These are phyloP conservation scores for Pelargonium nanum DNA, from an alignment of 345 rosid genomes.

Conservation along the genomic window DNA sequence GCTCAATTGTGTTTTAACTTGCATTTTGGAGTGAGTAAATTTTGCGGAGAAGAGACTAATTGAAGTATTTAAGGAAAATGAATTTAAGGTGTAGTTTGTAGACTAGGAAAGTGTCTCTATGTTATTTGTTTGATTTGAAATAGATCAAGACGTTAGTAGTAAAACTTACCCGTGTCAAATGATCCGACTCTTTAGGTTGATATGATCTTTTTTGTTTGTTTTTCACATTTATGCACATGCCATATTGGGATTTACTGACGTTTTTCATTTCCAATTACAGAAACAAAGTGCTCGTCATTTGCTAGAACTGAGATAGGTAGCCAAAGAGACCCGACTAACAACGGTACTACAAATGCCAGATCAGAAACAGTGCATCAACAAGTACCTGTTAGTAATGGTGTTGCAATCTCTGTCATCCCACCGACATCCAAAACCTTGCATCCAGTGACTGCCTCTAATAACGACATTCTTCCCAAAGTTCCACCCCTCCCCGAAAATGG, in stretches of 20 bases:
- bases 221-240: slow-evolving; percentile 1
- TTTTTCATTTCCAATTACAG: slow-evolving; percentile 29
- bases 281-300: slow-evolving; percentile 54
- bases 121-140: too few relatives aligned
- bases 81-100: too few relatives aligned
- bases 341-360: slow-evolving; percentile 27
- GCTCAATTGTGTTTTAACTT: too few relatives aligned
- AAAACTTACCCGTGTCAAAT: too few relatives aligned
- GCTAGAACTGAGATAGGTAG: slow-evolving; percentile 52
- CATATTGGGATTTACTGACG: slow-evolving; percentile 10
- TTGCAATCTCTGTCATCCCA: slow-evolving; percentile 23
- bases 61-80: background rate
- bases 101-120: too few relatives aligned
- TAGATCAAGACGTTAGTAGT: too few relatives aligned
- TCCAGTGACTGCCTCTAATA: slow-evolving; percentile 17
- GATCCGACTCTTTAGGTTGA: too few relatives aligned
- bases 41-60: too few relatives aligned
- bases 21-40: too few relatives aligned
- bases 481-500: slow-evolving; percentile 34
- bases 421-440: slow-evolving; percentile 26
- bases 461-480: slow-evolving; percentile 25
- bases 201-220: too few relatives aligned
- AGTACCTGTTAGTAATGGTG: slow-evolving; percentile 37
- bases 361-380: slow-evolving; percentile 37
- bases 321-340: slow-evolving; percentile 31